A percentile compares a stretch with the other conserved stretches of the same genome.
Conservation (phyloP, 768 basidiomycete species). For the Suillus discolor region DNA sequence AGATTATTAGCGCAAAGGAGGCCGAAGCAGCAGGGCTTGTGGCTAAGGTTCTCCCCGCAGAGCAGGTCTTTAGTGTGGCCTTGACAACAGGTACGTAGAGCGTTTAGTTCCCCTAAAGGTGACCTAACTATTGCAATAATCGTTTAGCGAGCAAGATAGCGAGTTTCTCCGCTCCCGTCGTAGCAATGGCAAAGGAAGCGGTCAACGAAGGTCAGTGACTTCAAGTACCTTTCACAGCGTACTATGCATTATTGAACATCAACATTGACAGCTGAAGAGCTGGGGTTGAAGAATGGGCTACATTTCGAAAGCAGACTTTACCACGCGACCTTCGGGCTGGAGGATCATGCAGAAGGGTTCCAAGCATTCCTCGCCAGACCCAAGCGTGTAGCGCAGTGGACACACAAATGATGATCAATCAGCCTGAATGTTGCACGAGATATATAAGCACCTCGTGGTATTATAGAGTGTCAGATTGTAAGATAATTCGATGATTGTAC, state of each 20-base stretch:
- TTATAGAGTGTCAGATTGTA: background rate
- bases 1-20: constrained; percentile 45
- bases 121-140: background rate
- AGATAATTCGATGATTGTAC: background rate
- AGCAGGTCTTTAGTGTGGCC: constrained; percentile 45
- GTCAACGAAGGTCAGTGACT: constrained; percentile 43
- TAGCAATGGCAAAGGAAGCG: constrained; percentile 50
- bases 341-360: constrained; percentile 50
- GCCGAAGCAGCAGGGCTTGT: constrained; percentile 53
- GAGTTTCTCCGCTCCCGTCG: constrained; percentile 30
- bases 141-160: constrained; percentile 33
- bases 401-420: constrained; percentile 31
- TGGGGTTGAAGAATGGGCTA: constrained; percentile 47
- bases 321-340: constrained; percentile 52
- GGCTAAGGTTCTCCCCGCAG: constrained; percentile 41
- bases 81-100: constrained; percentile 37
- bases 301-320: constrained; percentile 51
- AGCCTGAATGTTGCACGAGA: background rate
- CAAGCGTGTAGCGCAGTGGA: constrained; percentile 48
- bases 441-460: background rate
- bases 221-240: background rate
- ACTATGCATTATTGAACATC: background rate
- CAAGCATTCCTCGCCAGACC: constrained; percentile 45
- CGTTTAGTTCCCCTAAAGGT: background rate
- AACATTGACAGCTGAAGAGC: constrained; percentile 42